Evolutionary conservation across 2,329 filamentous ascomycete species (phyloP).

Genomic region (Cladosporium oxysporum): DNA sequence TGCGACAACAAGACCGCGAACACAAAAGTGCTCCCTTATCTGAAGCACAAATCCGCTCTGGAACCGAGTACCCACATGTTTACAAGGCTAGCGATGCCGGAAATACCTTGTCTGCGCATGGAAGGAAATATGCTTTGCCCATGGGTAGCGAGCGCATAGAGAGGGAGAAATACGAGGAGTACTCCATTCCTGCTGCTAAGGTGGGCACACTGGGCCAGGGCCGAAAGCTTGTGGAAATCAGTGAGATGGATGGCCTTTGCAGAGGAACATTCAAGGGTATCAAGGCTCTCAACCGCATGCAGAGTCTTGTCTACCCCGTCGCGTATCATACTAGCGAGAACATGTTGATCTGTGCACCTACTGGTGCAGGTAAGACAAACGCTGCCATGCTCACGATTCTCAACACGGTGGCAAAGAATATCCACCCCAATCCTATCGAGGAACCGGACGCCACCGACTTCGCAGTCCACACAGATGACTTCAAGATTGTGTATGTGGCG

Average conservation of each 20-base stretch:
- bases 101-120: constrained; percentile 77
- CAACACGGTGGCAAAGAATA: constrained; percentile 85
- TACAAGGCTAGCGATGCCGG: constrained; percentile 82
- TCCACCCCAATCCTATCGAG: constrained; percentile 76
- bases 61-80: constrained; percentile 86
- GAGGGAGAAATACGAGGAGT: constrained; percentile 80
- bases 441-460: constrained; percentile 74
- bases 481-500: constrained; percentile 98
- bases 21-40: constrained; percentile 78
- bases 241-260: constrained; percentile 85
- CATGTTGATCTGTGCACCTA: constrained; percentile 97
- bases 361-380: constrained; percentile 94
- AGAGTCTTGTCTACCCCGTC: constrained; percentile 92
- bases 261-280: constrained; percentile 92
- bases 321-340: constrained; percentile 96
- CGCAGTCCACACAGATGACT: constrained; percentile 78
- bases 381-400: constrained; percentile 96
- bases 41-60: constrained; percentile 68
- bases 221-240: constrained; percentile 75
- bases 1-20: constrained; percentile 73
- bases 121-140: constrained; percentile 81
- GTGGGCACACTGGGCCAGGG: constrained; percentile 72
- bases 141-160: constrained; percentile 71
- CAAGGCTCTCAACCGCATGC: constrained; percentile 93
- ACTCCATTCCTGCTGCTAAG: constrained; percentile 77